These are phyloP conservation scores for Zangia roseola DNA, from an alignment of 768 basidiomycete genomes.

Conservation along the genomic window DNA sequence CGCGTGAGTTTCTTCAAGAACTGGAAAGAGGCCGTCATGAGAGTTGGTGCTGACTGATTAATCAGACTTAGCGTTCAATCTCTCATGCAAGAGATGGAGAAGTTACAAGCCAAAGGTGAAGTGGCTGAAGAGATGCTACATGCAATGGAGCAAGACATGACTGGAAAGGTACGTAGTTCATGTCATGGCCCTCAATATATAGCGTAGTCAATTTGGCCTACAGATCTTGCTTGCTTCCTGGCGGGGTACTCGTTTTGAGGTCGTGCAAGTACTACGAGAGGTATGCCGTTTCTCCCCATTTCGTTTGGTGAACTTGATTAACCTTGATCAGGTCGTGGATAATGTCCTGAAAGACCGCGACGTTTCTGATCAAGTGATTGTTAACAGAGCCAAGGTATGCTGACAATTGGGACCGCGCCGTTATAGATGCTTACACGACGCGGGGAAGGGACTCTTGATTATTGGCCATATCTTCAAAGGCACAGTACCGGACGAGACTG, in stretches of 20 bases:
- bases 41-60: slow-evolving; percentile 29
- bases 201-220: too few species aligned
- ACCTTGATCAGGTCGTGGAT: slow-evolving; percentile 60
- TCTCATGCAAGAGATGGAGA: slow-evolving; percentile 77
- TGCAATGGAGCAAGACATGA: slow-evolving; percentile 89
- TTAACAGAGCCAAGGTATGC: slow-evolving; percentile 82
- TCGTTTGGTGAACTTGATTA: background rate
- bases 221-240: slow-evolving; percentile 97
- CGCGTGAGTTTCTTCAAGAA: slow-evolving; percentile 70
- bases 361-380: slow-evolving; percentile 64
- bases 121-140: slow-evolving; percentile 80
- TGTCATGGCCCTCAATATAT: background rate
- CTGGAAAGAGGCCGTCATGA: slow-evolving; percentile 52
- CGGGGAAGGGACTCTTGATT: slow-evolving; percentile 73
- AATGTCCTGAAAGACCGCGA: slow-evolving; percentile 81
- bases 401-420: background rate
- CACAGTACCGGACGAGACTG: slow-evolving; percentile 83
- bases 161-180: slow-evolving; percentile 66
- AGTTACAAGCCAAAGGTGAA: slow-evolving; percentile 85
- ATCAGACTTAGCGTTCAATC: slow-evolving; percentile 27
- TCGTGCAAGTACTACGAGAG: slow-evolving; percentile 85
- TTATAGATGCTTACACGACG: background rate
- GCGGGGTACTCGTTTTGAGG: slow-evolving; percentile 95
- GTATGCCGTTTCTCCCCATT: slow-evolving; percentile 22
- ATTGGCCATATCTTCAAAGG: slow-evolving; percentile 90